Evolutionary conservation across 169 alveolate species (phyloP).

Genomic region (Cryptosporidium baileyi): DNA sequence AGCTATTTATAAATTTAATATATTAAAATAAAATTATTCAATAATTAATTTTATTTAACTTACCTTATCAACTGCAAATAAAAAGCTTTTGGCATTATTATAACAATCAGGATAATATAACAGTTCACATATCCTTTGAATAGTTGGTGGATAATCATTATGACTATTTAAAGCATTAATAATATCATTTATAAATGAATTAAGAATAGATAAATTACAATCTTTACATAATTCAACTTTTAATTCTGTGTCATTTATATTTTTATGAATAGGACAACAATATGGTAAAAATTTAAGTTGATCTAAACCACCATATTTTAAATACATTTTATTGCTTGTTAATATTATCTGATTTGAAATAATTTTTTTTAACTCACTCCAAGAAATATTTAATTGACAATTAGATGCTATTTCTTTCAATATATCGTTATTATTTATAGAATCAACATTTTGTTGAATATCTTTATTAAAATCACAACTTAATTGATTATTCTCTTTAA

Average conservation of each 20-base stretch:
- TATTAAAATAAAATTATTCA: neutral
- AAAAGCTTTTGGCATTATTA: conserved; percentile 36
- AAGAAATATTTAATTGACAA: neutral
- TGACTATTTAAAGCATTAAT: conserved; percentile 2
- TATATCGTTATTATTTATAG: neutral
- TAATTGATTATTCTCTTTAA: too few species aligned
- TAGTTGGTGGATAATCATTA: conserved; percentile 47
- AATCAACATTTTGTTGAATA: too few species aligned
- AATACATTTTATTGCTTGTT: conserved; percentile 21
- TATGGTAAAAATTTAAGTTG: conserved; percentile 5
- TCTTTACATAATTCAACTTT: neutral
- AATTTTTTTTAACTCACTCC: neutral
- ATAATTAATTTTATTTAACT: neutral
- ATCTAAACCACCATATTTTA: conserved; percentile 49
- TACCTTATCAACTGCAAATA: conserved; percentile 62
- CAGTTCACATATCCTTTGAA: conserved; percentile 62
- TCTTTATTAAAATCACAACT: too few species aligned
- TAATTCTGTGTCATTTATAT: neutral
- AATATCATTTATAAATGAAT: conserved; percentile 18
- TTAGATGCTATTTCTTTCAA: neutral
- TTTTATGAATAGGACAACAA: neutral
- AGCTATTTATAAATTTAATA: neutral
- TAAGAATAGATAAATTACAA: neutral
- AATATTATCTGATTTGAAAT: neutral
- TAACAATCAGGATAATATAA: conserved; percentile 39